Conservation (phyloP, 1,139 yeast species). For the Kluyveromyces sp. region DNA sequence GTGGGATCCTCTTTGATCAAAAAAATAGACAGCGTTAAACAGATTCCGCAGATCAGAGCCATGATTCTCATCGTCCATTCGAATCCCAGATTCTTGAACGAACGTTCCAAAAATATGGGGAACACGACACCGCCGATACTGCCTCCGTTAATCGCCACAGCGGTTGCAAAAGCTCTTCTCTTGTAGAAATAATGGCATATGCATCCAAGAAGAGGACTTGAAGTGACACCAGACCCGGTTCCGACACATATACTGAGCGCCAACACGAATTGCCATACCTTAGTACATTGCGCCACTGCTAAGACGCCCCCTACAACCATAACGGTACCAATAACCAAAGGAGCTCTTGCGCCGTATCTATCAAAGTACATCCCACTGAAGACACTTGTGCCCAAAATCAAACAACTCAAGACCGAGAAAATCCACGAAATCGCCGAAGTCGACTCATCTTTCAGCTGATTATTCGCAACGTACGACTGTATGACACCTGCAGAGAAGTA, state of each 20-base stretch:
- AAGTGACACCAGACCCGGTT: constrained; percentile 48
- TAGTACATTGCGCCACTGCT: constrained; percentile 45
- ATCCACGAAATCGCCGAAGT: constrained; percentile 55
- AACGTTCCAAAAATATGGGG: constrained; percentile 50
- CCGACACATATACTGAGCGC: constrained; percentile 53
- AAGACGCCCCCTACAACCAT: constrained; percentile 45
- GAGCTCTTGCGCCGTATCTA: constrained; percentile 42
- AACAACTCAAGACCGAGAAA: constrained; percentile 49
- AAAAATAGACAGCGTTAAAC: constrained; percentile 35
- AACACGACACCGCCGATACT: constrained; percentile 59
- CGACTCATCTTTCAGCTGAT: constrained; percentile 41
- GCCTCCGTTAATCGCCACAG: constrained; percentile 63
- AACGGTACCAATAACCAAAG: constrained; percentile 36
- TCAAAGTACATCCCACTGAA: constrained; percentile 60
- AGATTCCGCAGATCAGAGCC: constrained; percentile 42
- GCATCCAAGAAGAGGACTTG: constrained; percentile 53
- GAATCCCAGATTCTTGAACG: constrained; percentile 46
- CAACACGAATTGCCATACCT: constrained; percentile 53
- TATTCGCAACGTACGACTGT: constrained; percentile 47
- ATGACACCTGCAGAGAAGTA: constrained; percentile 54
- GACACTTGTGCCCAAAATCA: constrained; percentile 52
- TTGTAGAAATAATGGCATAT: constrained; percentile 56
- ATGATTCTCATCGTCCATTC: constrained; percentile 56
- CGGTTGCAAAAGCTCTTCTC: constrained; percentile 53
- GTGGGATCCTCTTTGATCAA: constrained; percentile 37